These are phyloP conservation scores for Penicillium palitans DNA, from an alignment of 2,329 filamentous ascomycete species.

Conservation along the genomic window DNA sequence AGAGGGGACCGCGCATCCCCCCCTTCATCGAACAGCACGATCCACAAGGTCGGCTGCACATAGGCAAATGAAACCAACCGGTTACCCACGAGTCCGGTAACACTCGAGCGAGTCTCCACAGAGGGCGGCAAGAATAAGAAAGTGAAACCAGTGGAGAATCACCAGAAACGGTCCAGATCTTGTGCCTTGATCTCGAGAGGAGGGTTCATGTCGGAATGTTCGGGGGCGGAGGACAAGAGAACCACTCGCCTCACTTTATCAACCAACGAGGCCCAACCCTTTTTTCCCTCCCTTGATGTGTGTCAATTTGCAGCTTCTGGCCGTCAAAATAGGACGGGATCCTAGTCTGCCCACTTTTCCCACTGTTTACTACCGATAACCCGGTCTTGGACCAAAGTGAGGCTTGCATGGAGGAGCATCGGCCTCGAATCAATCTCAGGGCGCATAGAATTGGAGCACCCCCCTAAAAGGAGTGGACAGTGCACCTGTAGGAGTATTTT, in stretches of 20 bases:
- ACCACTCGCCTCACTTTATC: constrained; percentile 38
- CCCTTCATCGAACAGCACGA: constrained; percentile 1
- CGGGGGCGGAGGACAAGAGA: constrained; percentile 12
- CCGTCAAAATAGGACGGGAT: neutral
- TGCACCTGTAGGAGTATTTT: neutral
- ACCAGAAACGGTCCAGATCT: constrained; percentile 1
- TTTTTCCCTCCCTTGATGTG: constrained; percentile 10
- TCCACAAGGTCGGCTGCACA: constrained; percentile 7
- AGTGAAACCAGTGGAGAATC: neutral
- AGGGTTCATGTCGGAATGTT: constrained; percentile 21
- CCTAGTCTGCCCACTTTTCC: neutral
- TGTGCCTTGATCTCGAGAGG: neutral
- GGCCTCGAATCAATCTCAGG: constrained; percentile 17
- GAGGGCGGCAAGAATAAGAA: neutral
- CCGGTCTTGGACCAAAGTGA: constrained; percentile 22
- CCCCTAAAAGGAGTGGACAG: neutral
- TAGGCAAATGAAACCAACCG: constrained; percentile 10
- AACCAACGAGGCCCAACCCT: constrained; percentile 32
- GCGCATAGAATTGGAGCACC: neutral
- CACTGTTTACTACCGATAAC: neutral
- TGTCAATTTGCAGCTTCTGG: constrained; percentile 6
- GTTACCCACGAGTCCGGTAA: constrained; percentile 2
- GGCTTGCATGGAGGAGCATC: constrained; percentile 18
- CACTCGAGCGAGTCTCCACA: constrained; percentile 5
- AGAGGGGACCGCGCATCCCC: constrained; percentile 8